Conservation (phyloP, 176 grass and related monocot genomes). For the Cenchrus fungigraminus region DNA sequence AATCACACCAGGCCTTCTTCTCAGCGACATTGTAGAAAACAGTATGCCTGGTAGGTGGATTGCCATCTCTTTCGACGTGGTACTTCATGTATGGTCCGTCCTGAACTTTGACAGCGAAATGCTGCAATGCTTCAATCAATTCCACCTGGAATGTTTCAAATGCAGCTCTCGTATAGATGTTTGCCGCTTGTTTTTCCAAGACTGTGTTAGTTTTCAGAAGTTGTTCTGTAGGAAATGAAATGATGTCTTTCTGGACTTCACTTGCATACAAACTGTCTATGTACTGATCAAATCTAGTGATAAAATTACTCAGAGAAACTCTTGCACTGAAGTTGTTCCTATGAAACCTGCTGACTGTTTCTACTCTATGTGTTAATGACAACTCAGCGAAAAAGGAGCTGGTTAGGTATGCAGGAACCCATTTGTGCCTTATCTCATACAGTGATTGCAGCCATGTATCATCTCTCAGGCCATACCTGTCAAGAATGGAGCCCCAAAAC, state of each 20-base stretch:
- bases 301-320: constrained; percentile 62
- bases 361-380: constrained; percentile 53
- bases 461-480: constrained; percentile 78
- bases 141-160: constrained; percentile 85
- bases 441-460: constrained; percentile 76
- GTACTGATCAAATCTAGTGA: constrained; percentile 74
- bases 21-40: constrained; percentile 67
- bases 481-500: constrained; percentile 77
- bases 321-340: constrained; percentile 60
- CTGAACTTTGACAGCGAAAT: constrained; percentile 80
- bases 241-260: constrained; percentile 70
- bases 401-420: constrained; percentile 85
- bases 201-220: constrained; percentile 67
- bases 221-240: constrained; percentile 49
- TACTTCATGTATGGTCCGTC: constrained; percentile 77
- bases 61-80: constrained; percentile 58
- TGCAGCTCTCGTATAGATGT: constrained; percentile 69
- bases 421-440: constrained; percentile 67
- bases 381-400: constrained; percentile 84
- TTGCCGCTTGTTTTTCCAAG: constrained; percentile 85
- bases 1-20: constrained; percentile 88
- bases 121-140: constrained; percentile 67
- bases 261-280: constrained; percentile 55
- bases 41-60: constrained; percentile 58
- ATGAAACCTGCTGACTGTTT: constrained; percentile 69